Evolutionary conservation across 2,329 filamentous ascomycete species (phyloP), one percentile per base, ranked within the genome.

Genomic region (Macrophomina phaseolina): DNA sequence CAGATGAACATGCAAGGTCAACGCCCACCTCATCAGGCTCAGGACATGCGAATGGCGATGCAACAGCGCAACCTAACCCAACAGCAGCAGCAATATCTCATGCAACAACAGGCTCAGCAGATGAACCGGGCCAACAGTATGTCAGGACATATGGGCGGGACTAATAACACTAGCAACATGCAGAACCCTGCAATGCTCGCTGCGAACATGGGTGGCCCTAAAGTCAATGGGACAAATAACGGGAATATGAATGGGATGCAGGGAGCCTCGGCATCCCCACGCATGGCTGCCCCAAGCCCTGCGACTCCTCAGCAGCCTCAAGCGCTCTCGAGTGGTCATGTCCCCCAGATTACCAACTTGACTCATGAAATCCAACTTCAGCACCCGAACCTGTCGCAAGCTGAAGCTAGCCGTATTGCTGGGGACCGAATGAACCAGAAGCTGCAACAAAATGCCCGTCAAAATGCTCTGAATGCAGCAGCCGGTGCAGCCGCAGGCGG

Each of bases 1-100:
- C 89, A 90, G 72, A 83, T 84, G 16, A 81, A 84, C 40, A 82
- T 85, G 77, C 82, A 81, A 69, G 80, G 79, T 56, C 85, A 90
- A 69, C 84, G 87, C 64, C 85, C 90, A 65, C 73, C 71, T 51
- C 78, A 78, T 68, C 77, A 75, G 51, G 53, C 63, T 14, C 76
- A 79, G 53, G 75, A 78, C 65, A 73, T 78, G 69, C 76, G 77
- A 12, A 75, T 79, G 71, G 74, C 74, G 16, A 79, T 80, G 76
- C 73, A 58, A 8, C 60, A 56, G 34, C 60, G 53, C 28, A 67
- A 78, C 42, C 74, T 78, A 64, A 70, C 77, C 60, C 71, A 72
- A 65, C 76, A 75, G 62, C 67, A 68, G 48, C 62, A 65, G 28
- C 63, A 66, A 45, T 52, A 45, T 12, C 14, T 42, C 16, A 3